Evolutionary conservation across 2,329 filamentous ascomycete genomes (phyloP).

Genomic region (Pseudogymnoascus sp.): DNA sequence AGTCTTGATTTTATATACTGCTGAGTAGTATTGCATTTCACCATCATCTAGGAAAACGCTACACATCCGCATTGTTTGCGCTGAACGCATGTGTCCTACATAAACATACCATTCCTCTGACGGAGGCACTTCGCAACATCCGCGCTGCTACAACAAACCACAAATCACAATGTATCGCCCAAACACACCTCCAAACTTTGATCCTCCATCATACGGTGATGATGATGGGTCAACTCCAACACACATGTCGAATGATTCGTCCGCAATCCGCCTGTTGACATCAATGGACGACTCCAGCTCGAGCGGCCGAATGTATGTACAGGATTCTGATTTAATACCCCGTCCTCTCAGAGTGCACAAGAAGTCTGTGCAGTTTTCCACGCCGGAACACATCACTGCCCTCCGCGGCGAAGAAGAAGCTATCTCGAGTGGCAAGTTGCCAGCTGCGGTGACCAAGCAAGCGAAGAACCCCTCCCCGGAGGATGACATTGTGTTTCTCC

Average conservation of each 20-base stretch:
- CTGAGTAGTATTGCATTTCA: background rate
- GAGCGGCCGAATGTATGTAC: slow-evolving; percentile 46
- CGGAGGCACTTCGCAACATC: slow-evolving; percentile 1
- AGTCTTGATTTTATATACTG: background rate
- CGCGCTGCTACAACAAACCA: background rate
- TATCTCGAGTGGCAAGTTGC: slow-evolving; percentile 24
- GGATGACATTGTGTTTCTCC: slow-evolving; percentile 30
- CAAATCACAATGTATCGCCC: slow-evolving; percentile 31
- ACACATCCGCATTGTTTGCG: background rate
- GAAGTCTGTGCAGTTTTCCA: slow-evolving; percentile 26
- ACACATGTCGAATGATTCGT: slow-evolving; percentile 37
- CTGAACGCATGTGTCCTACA: slow-evolving; percentile 1
- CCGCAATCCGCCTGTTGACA: slow-evolving; percentile 54
- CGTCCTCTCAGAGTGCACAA: slow-evolving; percentile 21
- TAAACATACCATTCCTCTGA: slow-evolving; percentile 8
- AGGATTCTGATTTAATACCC: slow-evolving; percentile 17
- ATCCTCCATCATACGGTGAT: slow-evolving; percentile 49
- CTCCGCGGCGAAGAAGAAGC: slow-evolving; percentile 35
- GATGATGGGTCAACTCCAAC: slow-evolving; percentile 39
- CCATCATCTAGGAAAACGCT: background rate
- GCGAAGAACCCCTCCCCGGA: slow-evolving; percentile 21
- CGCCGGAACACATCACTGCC: slow-evolving; percentile 31
- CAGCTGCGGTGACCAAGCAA: slow-evolving; percentile 31
- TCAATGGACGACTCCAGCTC: slow-evolving; percentile 46
- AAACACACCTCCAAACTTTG: slow-evolving; percentile 44